Conservation (phyloP, 75 land plant species). For the Azolla pinnata region DNA sequence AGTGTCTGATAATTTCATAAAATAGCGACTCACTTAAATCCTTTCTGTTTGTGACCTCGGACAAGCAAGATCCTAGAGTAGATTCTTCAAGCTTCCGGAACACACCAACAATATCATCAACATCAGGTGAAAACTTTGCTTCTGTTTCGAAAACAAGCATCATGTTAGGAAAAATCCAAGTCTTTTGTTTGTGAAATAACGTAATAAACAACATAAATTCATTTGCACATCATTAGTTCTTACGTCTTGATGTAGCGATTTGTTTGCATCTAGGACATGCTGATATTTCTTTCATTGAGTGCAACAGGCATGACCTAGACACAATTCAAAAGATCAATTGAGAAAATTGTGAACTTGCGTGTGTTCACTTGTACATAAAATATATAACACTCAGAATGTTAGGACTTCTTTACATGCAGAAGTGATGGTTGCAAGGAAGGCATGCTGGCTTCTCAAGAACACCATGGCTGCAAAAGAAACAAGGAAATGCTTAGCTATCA, state of each 20-base stretch:
- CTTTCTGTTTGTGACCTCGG: too few species aligned
- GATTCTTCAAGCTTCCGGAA: background rate
- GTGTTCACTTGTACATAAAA: too few species aligned
- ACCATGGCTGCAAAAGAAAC: too few species aligned
- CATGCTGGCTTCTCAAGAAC: background rate
- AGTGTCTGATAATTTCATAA: too few species aligned
- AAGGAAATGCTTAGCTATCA: too few species aligned
- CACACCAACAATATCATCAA: background rate
- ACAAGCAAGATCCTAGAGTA: too few species aligned
- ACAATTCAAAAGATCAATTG: too few species aligned
- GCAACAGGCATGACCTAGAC: background rate
- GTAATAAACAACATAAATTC: background rate
- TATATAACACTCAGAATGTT: too few species aligned
- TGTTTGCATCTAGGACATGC: slow-evolving; percentile 3
- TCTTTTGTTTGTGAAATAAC: too few species aligned
- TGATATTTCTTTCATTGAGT: background rate
- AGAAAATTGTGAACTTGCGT: too few species aligned
- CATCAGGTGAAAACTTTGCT: background rate
- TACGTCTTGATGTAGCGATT: background rate
- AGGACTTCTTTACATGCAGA: background rate
- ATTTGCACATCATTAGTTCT: background rate
- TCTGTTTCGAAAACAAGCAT: background rate
- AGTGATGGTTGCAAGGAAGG: background rate
- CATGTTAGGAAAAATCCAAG: background rate
- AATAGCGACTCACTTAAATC: too few species aligned